Conservation (phyloP, 2,329 filamentous ascomycete species). For the Sclerotiophoma versabilis region DNA sequence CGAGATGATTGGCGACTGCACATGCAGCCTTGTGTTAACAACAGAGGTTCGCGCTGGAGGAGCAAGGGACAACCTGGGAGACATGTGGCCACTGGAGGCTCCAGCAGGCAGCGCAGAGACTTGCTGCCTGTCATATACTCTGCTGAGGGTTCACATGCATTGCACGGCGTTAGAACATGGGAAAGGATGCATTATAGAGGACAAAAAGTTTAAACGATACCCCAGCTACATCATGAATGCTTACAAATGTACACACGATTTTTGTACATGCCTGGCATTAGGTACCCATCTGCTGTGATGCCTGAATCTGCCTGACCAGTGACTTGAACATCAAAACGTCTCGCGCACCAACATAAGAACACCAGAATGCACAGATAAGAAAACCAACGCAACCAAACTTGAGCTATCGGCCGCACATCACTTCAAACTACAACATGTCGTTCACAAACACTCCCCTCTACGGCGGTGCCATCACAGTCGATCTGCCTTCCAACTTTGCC, state of each 20-base stretch:
- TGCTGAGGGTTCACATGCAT: slow-evolving; percentile 32
- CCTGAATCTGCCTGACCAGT: slow-evolving; percentile 44
- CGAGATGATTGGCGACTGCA: too few relatives aligned
- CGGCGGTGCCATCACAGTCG: slow-evolving; percentile 73
- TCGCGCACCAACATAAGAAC: slow-evolving; percentile 35
- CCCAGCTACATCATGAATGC: slow-evolving; percentile 26
- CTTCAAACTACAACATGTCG: slow-evolving; percentile 42
- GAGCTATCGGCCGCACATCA: not conserved
- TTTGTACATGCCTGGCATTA: slow-evolving; percentile 7
- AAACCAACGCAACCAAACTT: slow-evolving; percentile 19
- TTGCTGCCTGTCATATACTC: slow-evolving; percentile 8
- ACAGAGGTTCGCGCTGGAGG: too few relatives aligned
- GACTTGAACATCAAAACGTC: slow-evolving; percentile 26
- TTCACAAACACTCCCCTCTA: slow-evolving; percentile 70
- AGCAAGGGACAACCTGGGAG: too few relatives aligned
- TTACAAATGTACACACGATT: slow-evolving; percentile 17
- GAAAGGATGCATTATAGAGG: slow-evolving; percentile 31
- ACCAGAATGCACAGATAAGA: slow-evolving; percentile 13
- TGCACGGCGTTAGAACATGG: slow-evolving; percentile 40
- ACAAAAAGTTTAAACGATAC: slow-evolving; percentile 44
- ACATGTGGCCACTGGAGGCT: not conserved
- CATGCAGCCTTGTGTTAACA: too few relatives aligned
- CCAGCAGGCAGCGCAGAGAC: not conserved
- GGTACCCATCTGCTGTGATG: slow-evolving; percentile 29
- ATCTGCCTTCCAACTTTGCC: slow-evolving; percentile 71